Conservation (phyloP, 208 protist species). For the Porcisia hertigi region DNA sequence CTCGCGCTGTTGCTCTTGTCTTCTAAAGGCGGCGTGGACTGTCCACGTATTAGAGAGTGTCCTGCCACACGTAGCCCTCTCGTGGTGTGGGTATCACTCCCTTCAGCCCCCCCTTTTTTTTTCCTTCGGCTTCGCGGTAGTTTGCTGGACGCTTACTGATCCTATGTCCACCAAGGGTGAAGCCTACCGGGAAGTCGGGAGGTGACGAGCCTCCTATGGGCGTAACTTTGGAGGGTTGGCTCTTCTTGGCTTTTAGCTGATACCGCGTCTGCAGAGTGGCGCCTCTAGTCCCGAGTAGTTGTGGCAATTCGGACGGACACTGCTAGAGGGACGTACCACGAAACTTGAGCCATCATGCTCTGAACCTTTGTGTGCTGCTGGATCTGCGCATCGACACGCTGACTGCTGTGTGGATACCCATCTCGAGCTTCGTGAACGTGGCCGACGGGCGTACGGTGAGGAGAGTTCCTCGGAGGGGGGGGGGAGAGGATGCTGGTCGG, state of each 20-base stretch:
- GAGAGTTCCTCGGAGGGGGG: neutral
- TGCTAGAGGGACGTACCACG: too few relatives aligned
- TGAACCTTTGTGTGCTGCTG: conserved; percentile 30
- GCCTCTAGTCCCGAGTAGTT: too few relatives aligned
- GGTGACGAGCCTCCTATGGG: conserved; percentile 24
- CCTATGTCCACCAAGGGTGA: conserved; percentile 21
- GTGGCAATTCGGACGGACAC: conserved; percentile 3
- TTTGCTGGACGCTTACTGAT: neutral
- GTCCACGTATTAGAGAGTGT: neutral
- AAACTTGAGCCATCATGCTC: conserved; percentile 15
- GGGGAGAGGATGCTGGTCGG: neutral
- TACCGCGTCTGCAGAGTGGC: too few relatives aligned
- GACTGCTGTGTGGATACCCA: conserved; percentile 4
- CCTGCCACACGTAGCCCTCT: neutral
- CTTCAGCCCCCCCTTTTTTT: neutral
- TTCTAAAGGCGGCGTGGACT: neutral
- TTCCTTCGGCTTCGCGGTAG: neutral
- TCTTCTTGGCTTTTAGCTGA: conserved; percentile 19
- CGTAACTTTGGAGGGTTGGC: conserved; percentile 5
- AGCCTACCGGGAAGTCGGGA: conserved; percentile 8
- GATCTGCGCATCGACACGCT: conserved; percentile 27
- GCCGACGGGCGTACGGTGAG: conserved; percentile 4
- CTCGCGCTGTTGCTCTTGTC: neutral
- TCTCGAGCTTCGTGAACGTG: conserved; percentile 10
- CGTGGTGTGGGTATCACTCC: too few relatives aligned